Conservation (phyloP, 2,329 filamentous ascomycete species). For the Xylaria sp. region DNA sequence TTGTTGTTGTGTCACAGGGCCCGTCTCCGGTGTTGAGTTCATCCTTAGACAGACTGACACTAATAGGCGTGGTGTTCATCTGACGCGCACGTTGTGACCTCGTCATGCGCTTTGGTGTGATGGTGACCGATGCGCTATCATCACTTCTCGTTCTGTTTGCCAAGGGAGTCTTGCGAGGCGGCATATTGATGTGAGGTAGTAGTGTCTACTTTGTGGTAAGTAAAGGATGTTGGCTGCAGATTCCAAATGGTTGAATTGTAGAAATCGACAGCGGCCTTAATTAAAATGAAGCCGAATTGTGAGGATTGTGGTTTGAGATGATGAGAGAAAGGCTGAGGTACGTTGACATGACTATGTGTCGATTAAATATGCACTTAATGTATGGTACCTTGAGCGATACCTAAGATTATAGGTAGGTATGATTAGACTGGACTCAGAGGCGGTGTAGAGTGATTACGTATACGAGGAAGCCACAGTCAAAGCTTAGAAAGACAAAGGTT, state of each 20-base stretch:
- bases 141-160: not conserved
- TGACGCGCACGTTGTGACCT: conserved; percentile 7
- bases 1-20: not conserved
- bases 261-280: not conserved
- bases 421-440: not conserved
- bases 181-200: conserved; percentile 32
- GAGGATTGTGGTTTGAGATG: not conserved
- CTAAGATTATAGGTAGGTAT: not conserved
- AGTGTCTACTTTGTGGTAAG: not conserved
- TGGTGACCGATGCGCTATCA: not conserved
- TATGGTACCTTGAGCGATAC: not conserved
- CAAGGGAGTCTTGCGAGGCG: conserved; percentile 29
- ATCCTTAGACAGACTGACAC: conserved; percentile 18
- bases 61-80: not conserved
- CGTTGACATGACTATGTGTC: not conserved
- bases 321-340: not conserved
- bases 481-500: not conserved
- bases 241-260: not conserved
- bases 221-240: not conserved
- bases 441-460: not conserved
- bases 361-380: not conserved
- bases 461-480: not conserved
- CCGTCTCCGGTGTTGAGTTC: conserved; percentile 25
- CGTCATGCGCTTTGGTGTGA: conserved; percentile 18
- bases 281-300: not conserved